Conservation (phyloP, 2,329 filamentous ascomycete genomes). For the Penicillium sp. region DNA sequence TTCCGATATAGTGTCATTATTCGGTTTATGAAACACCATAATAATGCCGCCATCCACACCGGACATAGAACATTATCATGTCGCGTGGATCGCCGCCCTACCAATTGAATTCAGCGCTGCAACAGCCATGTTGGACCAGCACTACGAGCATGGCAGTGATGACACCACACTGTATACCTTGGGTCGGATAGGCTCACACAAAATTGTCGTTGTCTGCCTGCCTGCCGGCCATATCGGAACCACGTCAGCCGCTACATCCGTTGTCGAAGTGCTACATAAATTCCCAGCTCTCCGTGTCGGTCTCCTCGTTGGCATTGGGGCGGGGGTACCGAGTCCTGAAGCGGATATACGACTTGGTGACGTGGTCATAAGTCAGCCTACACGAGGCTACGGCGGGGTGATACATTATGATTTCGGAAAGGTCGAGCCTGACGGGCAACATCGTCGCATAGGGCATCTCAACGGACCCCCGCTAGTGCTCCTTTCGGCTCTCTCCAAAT, state of each 20-base stretch:
- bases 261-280: slow-evolving; percentile 23
- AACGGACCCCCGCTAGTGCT: too few species aligned
- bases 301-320: slow-evolving; percentile 38
- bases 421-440: not conserved
- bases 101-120: too few species aligned
- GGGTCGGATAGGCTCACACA: not conserved
- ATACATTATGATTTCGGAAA: not conserved
- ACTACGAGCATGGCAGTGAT: too few species aligned
- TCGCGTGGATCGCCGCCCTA: too few species aligned
- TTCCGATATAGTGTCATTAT: too few species aligned
- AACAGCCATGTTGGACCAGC: too few species aligned
- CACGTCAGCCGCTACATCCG: not conserved
- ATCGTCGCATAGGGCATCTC: too few species aligned
- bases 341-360: slow-evolving; percentile 18
- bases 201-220: not conserved
- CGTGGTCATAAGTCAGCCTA: not conserved
- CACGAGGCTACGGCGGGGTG: not conserved
- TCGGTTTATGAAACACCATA: too few species aligned
- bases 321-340: slow-evolving; percentile 29
- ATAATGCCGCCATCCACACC: too few species aligned
- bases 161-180: not conserved
- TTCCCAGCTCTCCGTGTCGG: slow-evolving; percentile 30
- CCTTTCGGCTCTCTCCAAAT: too few species aligned
- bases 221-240: not conserved
- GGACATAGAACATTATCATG: too few species aligned